Percentiles rank a stretch among this genome's conserved stretches.
These are phyloP conservation scores for Phanerochaete carnosa DNA, from an alignment of 768 basidiomycete genomes.

Conservation along the genomic window DNA sequence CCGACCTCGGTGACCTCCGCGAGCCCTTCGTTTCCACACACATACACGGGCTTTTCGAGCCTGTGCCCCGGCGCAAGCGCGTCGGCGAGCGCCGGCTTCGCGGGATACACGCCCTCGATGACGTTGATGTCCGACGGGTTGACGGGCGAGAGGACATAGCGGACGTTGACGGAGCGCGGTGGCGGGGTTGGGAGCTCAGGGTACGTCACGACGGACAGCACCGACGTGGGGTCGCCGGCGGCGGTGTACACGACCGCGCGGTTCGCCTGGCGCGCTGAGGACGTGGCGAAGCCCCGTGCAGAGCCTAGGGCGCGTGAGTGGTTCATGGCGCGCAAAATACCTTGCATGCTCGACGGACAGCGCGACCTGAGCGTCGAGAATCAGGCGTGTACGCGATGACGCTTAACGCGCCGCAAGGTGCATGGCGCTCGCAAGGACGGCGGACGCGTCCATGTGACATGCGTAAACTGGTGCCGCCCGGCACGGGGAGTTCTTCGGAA, in stretches of 20 bases:
- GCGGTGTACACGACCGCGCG: conserved; percentile 65
- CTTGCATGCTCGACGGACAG: neutral
- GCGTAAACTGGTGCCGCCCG: too few species aligned
- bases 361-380: neutral
- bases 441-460: too few species aligned
- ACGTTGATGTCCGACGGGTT: conserved; percentile 84
- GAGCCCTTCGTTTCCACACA: conserved; percentile 78
- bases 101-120: conserved; percentile 79
- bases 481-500: too few species aligned
- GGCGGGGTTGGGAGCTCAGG: conserved; percentile 50
- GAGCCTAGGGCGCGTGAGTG: neutral
- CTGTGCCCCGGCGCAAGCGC: conserved; percentile 27
- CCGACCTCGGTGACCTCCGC: conserved; percentile 65
- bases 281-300: conserved; percentile 4
- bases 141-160: conserved; percentile 67
- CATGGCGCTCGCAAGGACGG: too few species aligned
- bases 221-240: conserved; percentile 60
- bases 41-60: conserved; percentile 40
- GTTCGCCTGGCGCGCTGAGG: conserved; percentile 48
- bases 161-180: conserved; percentile 59
- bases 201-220: conserved; percentile 52
- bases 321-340: neutral
- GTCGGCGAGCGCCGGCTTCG: conserved; percentile 44
- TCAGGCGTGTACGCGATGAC: too few species aligned
- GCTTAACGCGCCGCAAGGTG: too few species aligned